These are phyloP conservation scores for Solanum clarkiae DNA, from an alignment of 257 asterid genomes.

Conservation along the genomic window DNA sequence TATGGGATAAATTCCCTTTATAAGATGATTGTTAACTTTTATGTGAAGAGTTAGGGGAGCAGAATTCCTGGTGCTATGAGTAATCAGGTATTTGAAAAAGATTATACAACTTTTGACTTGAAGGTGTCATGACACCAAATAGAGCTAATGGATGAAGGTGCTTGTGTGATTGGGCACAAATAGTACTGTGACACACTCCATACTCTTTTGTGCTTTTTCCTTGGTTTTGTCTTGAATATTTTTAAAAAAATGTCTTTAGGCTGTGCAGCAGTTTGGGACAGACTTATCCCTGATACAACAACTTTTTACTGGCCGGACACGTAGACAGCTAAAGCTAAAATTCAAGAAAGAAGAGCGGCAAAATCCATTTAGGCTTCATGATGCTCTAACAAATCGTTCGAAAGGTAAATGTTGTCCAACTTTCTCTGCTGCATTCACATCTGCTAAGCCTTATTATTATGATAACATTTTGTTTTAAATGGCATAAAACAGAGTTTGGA, in stretches of 20 bases:
- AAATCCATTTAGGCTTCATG: conserved; percentile 64
- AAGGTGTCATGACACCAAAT: background rate
- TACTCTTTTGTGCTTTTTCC: background rate
- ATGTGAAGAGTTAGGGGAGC: background rate
- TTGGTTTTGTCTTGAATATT: background rate
- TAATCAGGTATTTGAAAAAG: background rate
- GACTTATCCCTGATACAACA: conserved; percentile 80
- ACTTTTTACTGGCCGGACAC: conserved; percentile 71
- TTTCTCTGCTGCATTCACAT: background rate
- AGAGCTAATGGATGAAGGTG: background rate
- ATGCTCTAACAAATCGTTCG: conserved; percentile 58
- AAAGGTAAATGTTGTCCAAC: conserved; percentile 26
- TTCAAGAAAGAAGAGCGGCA: conserved; percentile 78
- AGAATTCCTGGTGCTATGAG: background rate
- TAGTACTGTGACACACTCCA: background rate
- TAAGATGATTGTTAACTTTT: background rate
- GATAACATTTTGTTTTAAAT: background rate
- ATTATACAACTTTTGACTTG: background rate
- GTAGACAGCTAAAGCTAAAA: conserved; percentile 54
- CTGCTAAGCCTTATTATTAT: background rate
- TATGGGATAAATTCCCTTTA: background rate
- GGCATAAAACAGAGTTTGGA: background rate
- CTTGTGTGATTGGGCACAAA: background rate
- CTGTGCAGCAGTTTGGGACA: conserved; percentile 70
- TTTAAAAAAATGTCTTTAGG: conserved; percentile 17